Evolutionary conservation across 345 rosid genomes (phyloP).

Genomic region (Moringa oleifera): DNA sequence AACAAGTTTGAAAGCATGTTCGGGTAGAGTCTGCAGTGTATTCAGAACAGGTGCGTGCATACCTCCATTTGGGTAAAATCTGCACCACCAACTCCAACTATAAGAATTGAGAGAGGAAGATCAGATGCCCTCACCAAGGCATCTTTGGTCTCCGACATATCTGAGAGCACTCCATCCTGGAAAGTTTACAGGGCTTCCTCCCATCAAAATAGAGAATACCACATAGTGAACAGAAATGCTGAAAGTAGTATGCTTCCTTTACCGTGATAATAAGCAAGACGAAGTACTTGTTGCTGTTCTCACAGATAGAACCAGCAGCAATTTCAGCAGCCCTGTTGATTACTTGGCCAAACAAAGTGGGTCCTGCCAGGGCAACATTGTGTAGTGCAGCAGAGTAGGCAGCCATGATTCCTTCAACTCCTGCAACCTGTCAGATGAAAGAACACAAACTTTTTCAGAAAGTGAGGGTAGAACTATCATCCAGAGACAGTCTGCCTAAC

Average conservation of each 20-base stretch:
- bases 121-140: constrained; percentile 87
- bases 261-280: constrained; percentile 66
- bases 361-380: constrained; percentile 60
- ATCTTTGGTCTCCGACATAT: constrained; percentile 66
- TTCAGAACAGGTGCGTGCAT: constrained; percentile 4
- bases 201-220: not conserved
- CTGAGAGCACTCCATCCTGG: constrained; percentile 88
- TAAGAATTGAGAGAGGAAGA: constrained; percentile 84
- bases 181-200: not conserved
- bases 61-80: constrained; percentile 94
- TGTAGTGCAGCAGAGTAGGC: constrained; percentile 56
- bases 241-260: not conserved
- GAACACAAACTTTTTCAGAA: no score
- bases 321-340: constrained; percentile 55
- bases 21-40: no score
- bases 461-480: no score
- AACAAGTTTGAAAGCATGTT: not conserved
- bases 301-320: constrained; percentile 33
- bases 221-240: not conserved
- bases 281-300: constrained; percentile 30
- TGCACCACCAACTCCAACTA: constrained; percentile 79
- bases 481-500: no score
- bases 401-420: constrained; percentile 77
- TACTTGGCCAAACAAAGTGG: constrained; percentile 60
- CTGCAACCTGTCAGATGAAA: constrained; percentile 53